phyloP scores from a whole-genome alignment of 2,329 filamentous ascomycete species.

The Lojkania enalia region DNA sequence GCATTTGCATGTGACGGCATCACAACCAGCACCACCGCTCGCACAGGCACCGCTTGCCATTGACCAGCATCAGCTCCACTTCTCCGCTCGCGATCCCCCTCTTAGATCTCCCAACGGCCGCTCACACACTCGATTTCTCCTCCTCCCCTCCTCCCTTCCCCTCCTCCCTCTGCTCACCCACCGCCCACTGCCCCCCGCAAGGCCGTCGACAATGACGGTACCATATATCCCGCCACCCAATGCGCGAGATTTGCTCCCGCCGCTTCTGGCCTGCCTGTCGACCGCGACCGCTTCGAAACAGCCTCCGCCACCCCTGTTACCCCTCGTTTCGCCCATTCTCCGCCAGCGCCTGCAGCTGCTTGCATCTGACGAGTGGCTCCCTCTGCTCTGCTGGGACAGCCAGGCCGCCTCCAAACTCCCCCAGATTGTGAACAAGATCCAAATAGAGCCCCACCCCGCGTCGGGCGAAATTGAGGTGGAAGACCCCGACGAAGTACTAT shows the following conservation, averaged over 20 bases:
- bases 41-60: constrained; percentile 5
- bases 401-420: constrained; percentile 61
- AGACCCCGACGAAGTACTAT: constrained; percentile 64
- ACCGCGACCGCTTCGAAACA: constrained; percentile 62
- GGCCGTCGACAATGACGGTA: constrained; percentile 49
- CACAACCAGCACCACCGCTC: constrained; percentile 14
- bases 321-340: constrained; percentile 65
- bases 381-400: constrained; percentile 70
- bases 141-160: neutral
- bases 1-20: constrained; percentile 36
- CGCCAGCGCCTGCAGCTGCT: constrained; percentile 67
- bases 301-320: constrained; percentile 63
- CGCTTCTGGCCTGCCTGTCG: constrained; percentile 65
- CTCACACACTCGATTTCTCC: neutral
- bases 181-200: neutral
- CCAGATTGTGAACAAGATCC: constrained; percentile 63
- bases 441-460: constrained; percentile 77
- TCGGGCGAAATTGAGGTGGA: constrained; percentile 80
- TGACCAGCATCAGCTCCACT: neutral
- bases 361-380: constrained; percentile 69
- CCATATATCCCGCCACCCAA: constrained; percentile 60
- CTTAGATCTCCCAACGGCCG: neutral
- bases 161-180: neutral
- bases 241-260: constrained; percentile 60
- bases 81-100: neutral